Evolutionary conservation across 805 yeast genomes (phyloP).

Genomic region (Metschnikowia reukaufii): DNA sequence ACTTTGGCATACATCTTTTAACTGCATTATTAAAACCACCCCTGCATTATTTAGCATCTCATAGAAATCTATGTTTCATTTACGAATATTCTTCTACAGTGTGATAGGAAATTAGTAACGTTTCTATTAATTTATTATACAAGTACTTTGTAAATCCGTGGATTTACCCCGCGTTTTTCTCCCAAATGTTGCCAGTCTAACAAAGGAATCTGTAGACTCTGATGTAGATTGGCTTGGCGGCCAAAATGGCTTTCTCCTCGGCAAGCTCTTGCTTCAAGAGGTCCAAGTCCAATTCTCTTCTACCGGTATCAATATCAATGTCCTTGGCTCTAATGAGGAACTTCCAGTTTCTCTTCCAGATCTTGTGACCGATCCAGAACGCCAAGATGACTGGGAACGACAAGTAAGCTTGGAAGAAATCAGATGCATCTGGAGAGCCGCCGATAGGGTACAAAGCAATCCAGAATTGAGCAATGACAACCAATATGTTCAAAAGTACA

Average conservation of each 20-base stretch:
- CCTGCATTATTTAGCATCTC: constrained; percentile 3
- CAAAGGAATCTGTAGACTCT: constrained; percentile 62
- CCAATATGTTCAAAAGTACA: constrained; percentile 46
- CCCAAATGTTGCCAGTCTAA: constrained; percentile 21
- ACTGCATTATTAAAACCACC: background rate
- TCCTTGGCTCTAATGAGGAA: constrained; percentile 32
- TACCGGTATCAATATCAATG: constrained; percentile 39
- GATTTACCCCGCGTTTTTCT: background rate
- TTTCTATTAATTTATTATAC: background rate
- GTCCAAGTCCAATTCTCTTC: constrained; percentile 40
- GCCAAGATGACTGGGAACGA: constrained; percentile 61
- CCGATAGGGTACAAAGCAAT: constrained; percentile 62
- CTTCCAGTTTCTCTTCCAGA: constrained; percentile 43
- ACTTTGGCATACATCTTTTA: constrained; percentile 11
- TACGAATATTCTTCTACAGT: background rate
- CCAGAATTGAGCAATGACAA: constrained; percentile 64
- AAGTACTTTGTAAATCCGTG: background rate
- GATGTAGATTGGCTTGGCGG: constrained; percentile 45
- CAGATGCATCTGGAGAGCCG: constrained; percentile 16
- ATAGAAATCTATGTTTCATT: background rate
- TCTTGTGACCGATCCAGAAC: constrained; percentile 58
- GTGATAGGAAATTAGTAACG: background rate
- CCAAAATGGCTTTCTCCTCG: constrained; percentile 54
- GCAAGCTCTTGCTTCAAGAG: constrained; percentile 45
- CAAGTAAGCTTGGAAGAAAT: constrained; percentile 66